Evolutionary conservation across 73 alveolate species (phyloP), one percentile per base, ranked within the genome.

Genomic region (Symbiodinium pilosum): DNA sequence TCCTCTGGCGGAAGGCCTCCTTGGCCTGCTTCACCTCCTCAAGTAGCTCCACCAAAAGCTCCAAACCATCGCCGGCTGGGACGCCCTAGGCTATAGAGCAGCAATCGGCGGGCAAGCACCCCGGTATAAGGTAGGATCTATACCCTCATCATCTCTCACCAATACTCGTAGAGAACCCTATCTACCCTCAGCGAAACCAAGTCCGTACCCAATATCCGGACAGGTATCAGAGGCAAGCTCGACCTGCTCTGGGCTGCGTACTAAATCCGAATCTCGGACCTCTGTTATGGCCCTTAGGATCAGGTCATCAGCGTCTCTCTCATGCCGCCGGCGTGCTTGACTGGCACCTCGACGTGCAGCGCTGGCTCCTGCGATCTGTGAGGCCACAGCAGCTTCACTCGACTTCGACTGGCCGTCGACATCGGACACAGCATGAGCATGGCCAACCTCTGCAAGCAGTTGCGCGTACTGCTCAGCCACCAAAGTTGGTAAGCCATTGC

Each of bases 401-500:
- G 30, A 11, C 51, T 32, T 47, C 11, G 51, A 14, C 14, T 6
- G 59, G 59, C 59, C 59, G 14, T 14, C 59, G 14, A 14, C 59
- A 47, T 14, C n/a, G n/a, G n/a, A 40, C 84, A 28, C 84, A 20
- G 32, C 39, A 39, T 38, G 51, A 26, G 30, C n/a, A n/a, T n/a
- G n/a, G 12, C 81, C 97, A 38, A 91, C 97, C 44, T 91, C 97
- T n/a, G 84, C 97, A 39, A 91, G 97, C 84, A 91, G 81, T 54
- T 91, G 97, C 43, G 97, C 97, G 32, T 91, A 91, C 40, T 91
- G 97, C 97, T 91, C 97, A 30, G 97, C 97, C 52, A 91, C 89
- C 38, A 91, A 47, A 30, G 85, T 73, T 0, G 85, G 85, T 30
- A 73, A 43, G 44, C 81, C 81, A 9, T 54, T 54, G 81, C 41